phyloP scores from a whole-genome alignment of 176 grass and related monocot genomes.

The Eremochloa ophiuroides region DNA sequence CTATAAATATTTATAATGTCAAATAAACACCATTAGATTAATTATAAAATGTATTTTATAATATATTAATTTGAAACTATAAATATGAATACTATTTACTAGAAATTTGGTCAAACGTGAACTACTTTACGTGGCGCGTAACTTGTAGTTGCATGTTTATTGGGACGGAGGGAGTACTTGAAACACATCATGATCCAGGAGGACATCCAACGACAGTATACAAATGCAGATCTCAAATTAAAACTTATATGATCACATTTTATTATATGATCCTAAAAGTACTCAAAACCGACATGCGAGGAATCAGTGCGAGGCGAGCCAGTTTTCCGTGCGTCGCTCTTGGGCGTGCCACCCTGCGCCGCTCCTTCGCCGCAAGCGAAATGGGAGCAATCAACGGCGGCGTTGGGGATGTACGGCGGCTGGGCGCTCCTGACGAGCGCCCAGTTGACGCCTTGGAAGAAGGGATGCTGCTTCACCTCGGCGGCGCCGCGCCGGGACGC shows the following conservation, averaged over 20 bases:
- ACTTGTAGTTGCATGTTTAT: too few species aligned
- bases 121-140: too few species aligned
- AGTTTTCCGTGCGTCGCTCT: conserved; percentile 15
- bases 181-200: background rate
- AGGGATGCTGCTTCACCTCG: conserved; percentile 85
- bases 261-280: conserved; percentile 54
- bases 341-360: conserved; percentile 17
- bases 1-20: too few species aligned
- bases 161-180: too few species aligned
- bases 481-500: conserved; percentile 68
- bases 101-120: too few species aligned
- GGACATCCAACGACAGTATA: background rate
- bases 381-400: conserved; percentile 10
- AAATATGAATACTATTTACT: too few species aligned
- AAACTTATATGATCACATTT: background rate
- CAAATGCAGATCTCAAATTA: background rate
- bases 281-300: conserved; percentile 72
- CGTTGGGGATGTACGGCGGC: conserved; percentile 66
- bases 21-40: too few species aligned
- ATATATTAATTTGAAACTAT: too few species aligned
- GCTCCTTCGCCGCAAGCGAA: background rate
- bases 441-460: conserved; percentile 92
- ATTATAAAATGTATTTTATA: too few species aligned
- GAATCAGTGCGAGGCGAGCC: conserved; percentile 40
- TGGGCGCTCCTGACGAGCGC: conserved; percentile 73